Conservation (phyloP, 2,329 filamentous ascomycete species). For the Cercospora sp. region DNA sequence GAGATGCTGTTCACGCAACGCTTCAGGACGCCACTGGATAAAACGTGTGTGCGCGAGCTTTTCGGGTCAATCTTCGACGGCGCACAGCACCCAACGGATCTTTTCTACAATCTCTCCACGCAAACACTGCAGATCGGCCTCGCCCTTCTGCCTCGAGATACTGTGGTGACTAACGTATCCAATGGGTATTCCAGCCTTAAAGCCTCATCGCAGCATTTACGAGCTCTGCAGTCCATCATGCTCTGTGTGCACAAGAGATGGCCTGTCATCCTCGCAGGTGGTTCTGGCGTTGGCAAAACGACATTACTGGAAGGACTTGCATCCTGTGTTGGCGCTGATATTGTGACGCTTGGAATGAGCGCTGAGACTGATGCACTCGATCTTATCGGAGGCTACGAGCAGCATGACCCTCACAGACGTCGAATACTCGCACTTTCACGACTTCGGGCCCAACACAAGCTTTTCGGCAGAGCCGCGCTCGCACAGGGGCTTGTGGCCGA, state of each 20-base stretch:
- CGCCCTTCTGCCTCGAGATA: slow-evolving; percentile 65
- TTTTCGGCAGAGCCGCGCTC: slow-evolving; percentile 20
- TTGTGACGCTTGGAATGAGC: slow-evolving; percentile 86
- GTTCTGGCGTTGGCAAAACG: slow-evolving; percentile 85
- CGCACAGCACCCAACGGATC: slow-evolving; percentile 50
- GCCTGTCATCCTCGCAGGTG: slow-evolving; percentile 84
- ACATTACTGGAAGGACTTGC: slow-evolving; percentile 76
- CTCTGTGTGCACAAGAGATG: slow-evolving; percentile 83
- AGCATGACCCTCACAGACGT: slow-evolving; percentile 73
- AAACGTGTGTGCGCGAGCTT: slow-evolving; percentile 62
- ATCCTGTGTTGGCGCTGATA: slow-evolving; percentile 69
- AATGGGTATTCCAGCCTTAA: neutral
- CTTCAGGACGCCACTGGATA: slow-evolving; percentile 73
- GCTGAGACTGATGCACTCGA: slow-evolving; percentile 97
- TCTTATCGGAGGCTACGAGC: slow-evolving; percentile 93
- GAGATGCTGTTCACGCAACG: slow-evolving; percentile 82
- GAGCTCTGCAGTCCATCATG: slow-evolving; percentile 81
- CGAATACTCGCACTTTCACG: slow-evolving; percentile 21
- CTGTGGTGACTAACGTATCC: slow-evolving; percentile 10
- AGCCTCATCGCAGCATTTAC: slow-evolving; percentile 52
- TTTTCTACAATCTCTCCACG: slow-evolving; percentile 69
- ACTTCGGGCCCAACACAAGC: slow-evolving; percentile 20
- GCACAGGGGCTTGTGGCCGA: slow-evolving; percentile 12
- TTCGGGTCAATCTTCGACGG: slow-evolving; percentile 65
- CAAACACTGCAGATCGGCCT: slow-evolving; percentile 76